Evolutionary conservation across 257 asterid genomes (phyloP).

Genomic region (Solanum virginianum): DNA sequence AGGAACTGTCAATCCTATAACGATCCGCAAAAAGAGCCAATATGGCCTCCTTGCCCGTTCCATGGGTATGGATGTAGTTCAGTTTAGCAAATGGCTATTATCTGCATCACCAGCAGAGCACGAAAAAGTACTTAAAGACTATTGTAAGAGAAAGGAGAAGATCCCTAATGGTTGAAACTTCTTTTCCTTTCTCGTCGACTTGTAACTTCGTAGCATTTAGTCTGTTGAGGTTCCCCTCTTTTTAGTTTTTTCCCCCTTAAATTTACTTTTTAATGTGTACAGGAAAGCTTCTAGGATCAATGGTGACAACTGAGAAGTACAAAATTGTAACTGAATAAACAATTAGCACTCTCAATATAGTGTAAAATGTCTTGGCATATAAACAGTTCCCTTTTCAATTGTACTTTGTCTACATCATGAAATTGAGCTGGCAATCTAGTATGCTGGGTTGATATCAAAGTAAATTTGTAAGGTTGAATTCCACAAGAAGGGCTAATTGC

Average conservation of each 20-base stretch:
- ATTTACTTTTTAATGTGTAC: neutral
- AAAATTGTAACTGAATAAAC: neutral
- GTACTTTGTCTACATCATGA: constrained; percentile 61
- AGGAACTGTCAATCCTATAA: constrained; percentile 11
- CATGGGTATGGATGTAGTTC: constrained; percentile 59
- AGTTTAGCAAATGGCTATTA: constrained; percentile 49
- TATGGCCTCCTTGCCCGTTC: constrained; percentile 47
- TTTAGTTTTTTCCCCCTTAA: neutral
- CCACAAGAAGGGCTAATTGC: neutral
- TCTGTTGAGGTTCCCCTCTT: neutral
- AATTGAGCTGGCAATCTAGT: constrained; percentile 19
- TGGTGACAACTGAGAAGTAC: neutral
- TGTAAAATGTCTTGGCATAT: neutral
- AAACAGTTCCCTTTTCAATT: neutral
- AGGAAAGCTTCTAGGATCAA: neutral
- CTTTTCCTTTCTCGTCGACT: neutral
- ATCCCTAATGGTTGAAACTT: constrained; percentile 7
- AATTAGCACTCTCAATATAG: neutral
- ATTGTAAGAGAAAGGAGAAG: constrained; percentile 18
- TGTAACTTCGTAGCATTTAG: neutral
- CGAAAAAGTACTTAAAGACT: constrained; percentile 15
- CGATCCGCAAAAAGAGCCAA: constrained; percentile 34
- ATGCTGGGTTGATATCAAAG: constrained; percentile 20
- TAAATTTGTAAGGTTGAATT: constrained; percentile 9
- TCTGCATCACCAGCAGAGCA: constrained; percentile 30